phyloP scores from a whole-genome alignment of 2,329 filamentous ascomycete species.

The Fusarium humuli region DNA sequence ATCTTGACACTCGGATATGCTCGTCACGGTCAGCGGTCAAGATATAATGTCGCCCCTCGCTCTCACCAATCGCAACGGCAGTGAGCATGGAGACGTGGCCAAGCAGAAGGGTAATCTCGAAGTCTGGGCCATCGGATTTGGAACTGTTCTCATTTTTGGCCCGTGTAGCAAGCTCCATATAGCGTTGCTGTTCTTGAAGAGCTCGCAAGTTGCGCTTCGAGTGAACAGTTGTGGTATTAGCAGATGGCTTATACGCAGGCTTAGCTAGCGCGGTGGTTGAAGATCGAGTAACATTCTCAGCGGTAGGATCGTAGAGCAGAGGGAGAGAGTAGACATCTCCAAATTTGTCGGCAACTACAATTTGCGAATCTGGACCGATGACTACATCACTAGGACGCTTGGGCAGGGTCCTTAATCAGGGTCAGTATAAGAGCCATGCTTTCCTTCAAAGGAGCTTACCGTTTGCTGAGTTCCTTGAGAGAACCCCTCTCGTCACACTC shows the following conservation, averaged over 20 bases:
- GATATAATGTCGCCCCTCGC: conserved; percentile 60
- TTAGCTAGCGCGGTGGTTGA: conserved; percentile 43
- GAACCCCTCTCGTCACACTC: conserved; percentile 70
- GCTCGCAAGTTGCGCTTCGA: conserved; percentile 72
- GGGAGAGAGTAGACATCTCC: conserved; percentile 94
- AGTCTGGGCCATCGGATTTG: conserved; percentile 60
- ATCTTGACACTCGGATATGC: conserved; percentile 89
- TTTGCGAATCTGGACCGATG: conserved; percentile 76
- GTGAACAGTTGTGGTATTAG: conserved; percentile 71
- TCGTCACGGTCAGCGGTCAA: conserved; percentile 69
- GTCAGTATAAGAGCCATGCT: conserved; percentile 45
- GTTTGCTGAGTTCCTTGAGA: conserved; percentile 76
- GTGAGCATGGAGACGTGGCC: conserved; percentile 97
- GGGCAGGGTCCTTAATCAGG: conserved; percentile 75
- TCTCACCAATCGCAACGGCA: conserved; percentile 69
- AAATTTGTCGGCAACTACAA: conserved; percentile 93
- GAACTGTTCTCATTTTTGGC: conserved; percentile 44
- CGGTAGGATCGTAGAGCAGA: conserved; percentile 56
- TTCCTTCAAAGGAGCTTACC: conserved; percentile 60
- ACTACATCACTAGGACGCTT: conserved; percentile 86
- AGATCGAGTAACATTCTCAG: conserved; percentile 18
- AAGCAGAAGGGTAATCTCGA: conserved; percentile 82
- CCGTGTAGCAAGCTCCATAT: conserved; percentile 52
- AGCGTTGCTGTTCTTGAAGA: conserved; percentile 68
- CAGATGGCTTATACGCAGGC: conserved; percentile 59